Evolutionary conservation across 169 alveolate species (phyloP).

Genomic region (Cryptosporidium ubiquitum): DNA sequence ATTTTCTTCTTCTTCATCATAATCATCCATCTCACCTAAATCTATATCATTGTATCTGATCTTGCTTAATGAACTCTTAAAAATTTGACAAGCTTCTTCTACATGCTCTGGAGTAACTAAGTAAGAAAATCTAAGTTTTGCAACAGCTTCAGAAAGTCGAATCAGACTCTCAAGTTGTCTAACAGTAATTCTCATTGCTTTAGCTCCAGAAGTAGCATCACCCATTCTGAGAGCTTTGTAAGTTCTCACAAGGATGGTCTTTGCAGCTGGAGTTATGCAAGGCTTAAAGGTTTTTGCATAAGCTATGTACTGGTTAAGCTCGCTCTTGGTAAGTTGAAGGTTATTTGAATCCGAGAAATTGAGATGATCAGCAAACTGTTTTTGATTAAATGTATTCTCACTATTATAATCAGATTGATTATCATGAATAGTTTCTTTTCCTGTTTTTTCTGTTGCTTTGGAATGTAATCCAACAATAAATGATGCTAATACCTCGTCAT

Average conservation of each 20-base stretch:
- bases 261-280: conserved; percentile 91
- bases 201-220: conserved; percentile 87
- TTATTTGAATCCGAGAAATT: neutral
- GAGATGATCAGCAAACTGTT: neutral
- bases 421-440: neutral
- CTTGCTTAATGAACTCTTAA: conserved; percentile 87
- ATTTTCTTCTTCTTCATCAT: conserved; percentile 27
- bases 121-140: conserved; percentile 92
- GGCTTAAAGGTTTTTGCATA: conserved; percentile 93
- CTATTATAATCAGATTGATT: neutral
- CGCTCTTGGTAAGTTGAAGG: conserved; percentile 85
- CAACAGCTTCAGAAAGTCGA: conserved; percentile 94
- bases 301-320: conserved; percentile 90
- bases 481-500: conserved; percentile 89
- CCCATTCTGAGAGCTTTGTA: conserved; percentile 91
- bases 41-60: conserved; percentile 84
- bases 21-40: conserved; percentile 75
- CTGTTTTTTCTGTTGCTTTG: conserved; percentile 81
- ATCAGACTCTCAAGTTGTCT: conserved; percentile 95
- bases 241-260: conserved; percentile 88
- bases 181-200: conserved; percentile 94
- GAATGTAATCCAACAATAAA: conserved; percentile 87
- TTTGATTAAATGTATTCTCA: neutral
- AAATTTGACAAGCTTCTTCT: conserved; percentile 91
- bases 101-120: conserved; percentile 90